A percentile compares a stretch with the other conserved stretches of the same genome.
Conservation (phyloP, 495 filamentous ascomycete species). For the Cercophora newfieldiana region DNA sequence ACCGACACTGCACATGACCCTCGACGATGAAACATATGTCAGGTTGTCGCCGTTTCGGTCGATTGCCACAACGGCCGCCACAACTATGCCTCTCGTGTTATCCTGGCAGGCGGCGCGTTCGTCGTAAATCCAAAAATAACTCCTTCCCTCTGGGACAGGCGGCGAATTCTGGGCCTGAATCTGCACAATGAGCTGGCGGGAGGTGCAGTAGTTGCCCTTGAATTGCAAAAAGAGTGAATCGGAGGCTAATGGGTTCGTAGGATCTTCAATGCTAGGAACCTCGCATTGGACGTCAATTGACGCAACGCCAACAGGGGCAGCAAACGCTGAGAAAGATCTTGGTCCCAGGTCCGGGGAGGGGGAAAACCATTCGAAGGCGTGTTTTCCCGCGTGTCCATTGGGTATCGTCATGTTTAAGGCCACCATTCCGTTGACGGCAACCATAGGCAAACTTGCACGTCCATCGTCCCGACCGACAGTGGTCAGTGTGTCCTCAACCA, state of each 20-base stretch:
- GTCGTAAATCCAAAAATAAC: constrained; percentile 13
- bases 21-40: constrained; percentile 7
- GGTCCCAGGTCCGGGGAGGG: background rate
- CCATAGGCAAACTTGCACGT: background rate
- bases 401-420: constrained; percentile 8
- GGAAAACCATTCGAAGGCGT: constrained; percentile 6
- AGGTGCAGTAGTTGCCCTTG: constrained; percentile 4
- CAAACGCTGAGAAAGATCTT: background rate
- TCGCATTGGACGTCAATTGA: constrained; percentile 1
- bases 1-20: constrained; percentile 6
- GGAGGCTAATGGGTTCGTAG: background rate
- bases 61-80: background rate
- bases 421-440: constrained; percentile 12
- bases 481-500: constrained; percentile 3
- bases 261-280: background rate
- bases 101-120: background rate
- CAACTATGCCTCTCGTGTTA: background rate
- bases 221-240: constrained; percentile 6
- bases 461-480: background rate
- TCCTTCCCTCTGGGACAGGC: background rate
- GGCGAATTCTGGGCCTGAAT: constrained; percentile 1
- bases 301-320: background rate
- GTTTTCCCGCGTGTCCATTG: background rate
- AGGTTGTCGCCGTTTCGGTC: constrained; percentile 5
- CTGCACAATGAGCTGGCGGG: constrained; percentile 3